phyloP scores from a whole-genome alignment of 2,329 filamentous ascomycete species.

The Pyricularia sp. region DNA sequence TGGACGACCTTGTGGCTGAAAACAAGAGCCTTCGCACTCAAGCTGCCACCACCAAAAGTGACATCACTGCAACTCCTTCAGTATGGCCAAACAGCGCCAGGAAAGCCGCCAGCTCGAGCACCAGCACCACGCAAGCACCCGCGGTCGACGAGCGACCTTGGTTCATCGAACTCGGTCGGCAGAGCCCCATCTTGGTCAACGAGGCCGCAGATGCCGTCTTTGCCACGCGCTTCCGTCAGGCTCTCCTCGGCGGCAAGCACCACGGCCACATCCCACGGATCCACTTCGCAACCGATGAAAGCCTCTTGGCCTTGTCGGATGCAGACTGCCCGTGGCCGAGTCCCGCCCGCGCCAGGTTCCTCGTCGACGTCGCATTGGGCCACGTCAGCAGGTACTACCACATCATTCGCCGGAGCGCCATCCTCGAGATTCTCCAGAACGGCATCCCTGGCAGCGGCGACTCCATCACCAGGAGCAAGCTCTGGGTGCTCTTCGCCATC shows the following conservation, averaged over 20 bases:
- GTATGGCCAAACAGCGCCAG: not conserved
- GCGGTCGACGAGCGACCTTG: conserved; percentile 3
- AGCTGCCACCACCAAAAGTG: not conserved
- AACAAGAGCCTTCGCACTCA: conserved; percentile 3
- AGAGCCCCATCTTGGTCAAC: conserved; percentile 1
- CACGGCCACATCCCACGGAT: conserved; percentile 3
- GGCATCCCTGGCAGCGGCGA: not conserved
- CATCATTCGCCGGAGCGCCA: conserved; percentile 5
- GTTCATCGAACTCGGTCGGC: not conserved
- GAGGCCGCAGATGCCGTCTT: conserved; percentile 5
- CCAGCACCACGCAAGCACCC: not conserved
- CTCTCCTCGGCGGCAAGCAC: not conserved
- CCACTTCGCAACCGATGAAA: conserved; percentile 3
- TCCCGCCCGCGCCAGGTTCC: conserved; percentile 2
- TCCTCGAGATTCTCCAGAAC: conserved; percentile 4
- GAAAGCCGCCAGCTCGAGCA: not conserved
- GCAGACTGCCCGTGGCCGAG: not conserved
- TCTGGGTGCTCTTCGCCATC: conserved; percentile 7
- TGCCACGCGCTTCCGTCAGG: conserved; percentile 4
- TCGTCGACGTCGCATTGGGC: conserved; percentile 2
- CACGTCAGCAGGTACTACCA: conserved; percentile 2
- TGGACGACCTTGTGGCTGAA: conserved; percentile 4
- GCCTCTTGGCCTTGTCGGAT: conserved; percentile 3
- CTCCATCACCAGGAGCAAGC: conserved; percentile 6
- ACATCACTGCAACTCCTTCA: not conserved